Conservation (phyloP, 2,329 filamentous ascomycete genomes). For the Arthrobotrys conoides region DNA sequence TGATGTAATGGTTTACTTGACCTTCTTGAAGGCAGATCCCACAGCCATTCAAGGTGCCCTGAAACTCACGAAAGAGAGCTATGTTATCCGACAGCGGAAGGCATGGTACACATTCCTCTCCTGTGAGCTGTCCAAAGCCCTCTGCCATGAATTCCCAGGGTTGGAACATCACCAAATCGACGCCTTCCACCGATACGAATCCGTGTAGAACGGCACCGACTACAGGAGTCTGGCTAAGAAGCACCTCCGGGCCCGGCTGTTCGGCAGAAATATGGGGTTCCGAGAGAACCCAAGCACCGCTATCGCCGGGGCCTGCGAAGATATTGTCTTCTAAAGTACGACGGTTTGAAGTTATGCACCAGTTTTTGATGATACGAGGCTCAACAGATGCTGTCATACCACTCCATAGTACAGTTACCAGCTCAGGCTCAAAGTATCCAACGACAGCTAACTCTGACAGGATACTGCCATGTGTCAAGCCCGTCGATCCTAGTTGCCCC, state of each 20-base stretch:
- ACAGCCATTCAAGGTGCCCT: slow-evolving; percentile 33
- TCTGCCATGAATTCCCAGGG: slow-evolving; percentile 50
- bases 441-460: slow-evolving; percentile 37
- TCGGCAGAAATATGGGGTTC: slow-evolving; percentile 19
- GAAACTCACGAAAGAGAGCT: slow-evolving; percentile 20
- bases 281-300: slow-evolving; percentile 51
- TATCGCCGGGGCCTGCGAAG: slow-evolving; percentile 47
- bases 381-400: slow-evolving; percentile 18
- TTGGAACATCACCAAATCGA: slow-evolving; percentile 54
- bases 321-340: slow-evolving; percentile 11
- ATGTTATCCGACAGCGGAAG: slow-evolving; percentile 44
- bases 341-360: slow-evolving; percentile 43
- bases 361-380: slow-evolving; percentile 46
- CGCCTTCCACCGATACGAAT: slow-evolving; percentile 49
- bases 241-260: neutral
- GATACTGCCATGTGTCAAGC: slow-evolving; percentile 42
- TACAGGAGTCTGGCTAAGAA: slow-evolving; percentile 35
- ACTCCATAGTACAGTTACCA: slow-evolving; percentile 20
- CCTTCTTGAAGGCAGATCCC: slow-evolving; percentile 39
- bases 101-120: slow-evolving; percentile 45
- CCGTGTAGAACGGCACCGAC: slow-evolving; percentile 45
- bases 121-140: slow-evolving; percentile 36
- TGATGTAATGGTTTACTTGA: slow-evolving; percentile 26
- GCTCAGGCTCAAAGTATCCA: slow-evolving; percentile 40
- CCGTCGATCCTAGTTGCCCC: slow-evolving; percentile 32